Evolutionary conservation across 192 early-diverging fungal genomes (phyloP).

Genomic region (Thamnidium elegans): DNA sequence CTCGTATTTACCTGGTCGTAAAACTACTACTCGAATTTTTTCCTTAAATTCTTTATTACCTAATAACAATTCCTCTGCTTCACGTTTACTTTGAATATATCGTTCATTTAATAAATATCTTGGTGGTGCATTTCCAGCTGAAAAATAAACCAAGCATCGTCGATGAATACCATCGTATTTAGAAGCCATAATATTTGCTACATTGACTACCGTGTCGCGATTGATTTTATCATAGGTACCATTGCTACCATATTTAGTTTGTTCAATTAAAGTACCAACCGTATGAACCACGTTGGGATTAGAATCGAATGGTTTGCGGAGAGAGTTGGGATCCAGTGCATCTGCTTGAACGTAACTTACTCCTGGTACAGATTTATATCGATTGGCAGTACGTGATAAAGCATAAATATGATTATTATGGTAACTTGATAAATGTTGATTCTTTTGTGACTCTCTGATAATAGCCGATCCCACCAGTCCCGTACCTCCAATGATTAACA

Average conservation of each 20-base stretch:
- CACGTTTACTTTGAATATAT: constrained; percentile 22
- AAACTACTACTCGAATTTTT: constrained; percentile 15
- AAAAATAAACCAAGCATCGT: constrained; percentile 29
- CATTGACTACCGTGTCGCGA: constrained; percentile 19
- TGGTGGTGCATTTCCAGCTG: constrained; percentile 24
- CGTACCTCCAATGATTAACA: constrained; percentile 16
- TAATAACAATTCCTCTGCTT: constrained; percentile 24
- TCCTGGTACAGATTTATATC: not conserved
- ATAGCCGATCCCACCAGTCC: constrained; percentile 18
- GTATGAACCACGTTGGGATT: constrained; percentile 22
- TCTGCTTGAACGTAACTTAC: constrained; percentile 24
- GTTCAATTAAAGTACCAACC: constrained; percentile 25
- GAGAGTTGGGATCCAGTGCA: constrained; percentile 5
- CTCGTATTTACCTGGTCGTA: constrained; percentile 34
- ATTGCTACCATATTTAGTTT: constrained; percentile 5
- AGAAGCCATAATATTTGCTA: constrained; percentile 18
- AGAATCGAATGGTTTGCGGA: not conserved
- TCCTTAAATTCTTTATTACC: constrained; percentile 15
- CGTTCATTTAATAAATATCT: constrained; percentile 14
- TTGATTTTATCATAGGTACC: constrained; percentile 25
- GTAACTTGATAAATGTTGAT: not conserved
- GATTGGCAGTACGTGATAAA: constrained; percentile 13
- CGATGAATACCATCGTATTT: constrained; percentile 5
- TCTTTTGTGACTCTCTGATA: constrained; percentile 6
- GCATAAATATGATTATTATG: not conserved